phyloP scores from a whole-genome alignment of 257 asterid genomes.

The Primulina eburnea region DNA sequence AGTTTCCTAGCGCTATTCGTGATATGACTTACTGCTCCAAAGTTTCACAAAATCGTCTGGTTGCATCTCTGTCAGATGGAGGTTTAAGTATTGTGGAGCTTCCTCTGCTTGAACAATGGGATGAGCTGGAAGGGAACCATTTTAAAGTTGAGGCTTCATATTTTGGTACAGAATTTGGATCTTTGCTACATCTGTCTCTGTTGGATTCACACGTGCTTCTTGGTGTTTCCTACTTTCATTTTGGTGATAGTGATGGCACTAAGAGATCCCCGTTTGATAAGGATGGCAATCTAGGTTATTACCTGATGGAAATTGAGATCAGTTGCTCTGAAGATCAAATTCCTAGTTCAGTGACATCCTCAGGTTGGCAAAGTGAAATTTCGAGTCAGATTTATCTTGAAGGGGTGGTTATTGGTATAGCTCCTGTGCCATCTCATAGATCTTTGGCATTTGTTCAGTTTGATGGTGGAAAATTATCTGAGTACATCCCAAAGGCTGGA shows the following conservation, averaged over 20 bases:
- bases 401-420: constrained; percentile 52
- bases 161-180: constrained; percentile 36
- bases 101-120: constrained; percentile 81
- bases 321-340: constrained; percentile 60
- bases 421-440: constrained; percentile 40
- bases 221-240: constrained; percentile 39
- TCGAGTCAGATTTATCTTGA: constrained; percentile 53
- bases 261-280: constrained; percentile 25
- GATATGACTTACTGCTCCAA: constrained; percentile 44
- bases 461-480: constrained; percentile 73
- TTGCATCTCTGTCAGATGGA: constrained; percentile 81
- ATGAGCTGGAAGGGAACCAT: constrained; percentile 74
- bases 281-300: constrained; percentile 44
- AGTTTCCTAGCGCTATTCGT: constrained; percentile 63
- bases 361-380: constrained; percentile 75
- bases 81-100: constrained; percentile 76
- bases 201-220: constrained; percentile 71
- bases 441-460: constrained; percentile 70
- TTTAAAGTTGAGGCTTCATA: constrained; percentile 56
- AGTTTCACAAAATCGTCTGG: constrained; percentile 54
- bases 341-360: constrained; percentile 66
- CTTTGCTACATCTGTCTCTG: constrained; percentile 66
- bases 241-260: constrained; percentile 25
- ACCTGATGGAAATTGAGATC: constrained; percentile 69
- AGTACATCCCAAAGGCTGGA: constrained; percentile 55